Percentiles rank a stretch among this genome's conserved stretches.
Evolutionary conservation across 352 stramenopile genomes (phyloP).

Genomic region (Phytophthora multivora): DNA sequence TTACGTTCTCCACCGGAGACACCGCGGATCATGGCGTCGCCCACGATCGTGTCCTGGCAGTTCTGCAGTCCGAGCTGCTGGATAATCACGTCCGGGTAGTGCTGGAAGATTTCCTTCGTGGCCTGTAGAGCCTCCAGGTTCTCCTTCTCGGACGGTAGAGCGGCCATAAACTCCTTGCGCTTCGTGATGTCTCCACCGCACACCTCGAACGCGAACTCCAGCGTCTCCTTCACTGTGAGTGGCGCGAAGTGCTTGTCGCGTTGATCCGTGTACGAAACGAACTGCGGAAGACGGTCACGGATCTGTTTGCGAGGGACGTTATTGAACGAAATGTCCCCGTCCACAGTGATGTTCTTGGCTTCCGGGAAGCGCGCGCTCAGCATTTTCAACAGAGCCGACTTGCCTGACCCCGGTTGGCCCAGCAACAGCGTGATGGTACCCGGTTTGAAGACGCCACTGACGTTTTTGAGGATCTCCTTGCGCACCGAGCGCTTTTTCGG

Average conservation of each 20-base stretch:
- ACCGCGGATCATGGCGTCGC: conserved; percentile 47
- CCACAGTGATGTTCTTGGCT: conserved; percentile 37
- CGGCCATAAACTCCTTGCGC: conserved; percentile 22
- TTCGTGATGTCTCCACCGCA: conserved; percentile 32
- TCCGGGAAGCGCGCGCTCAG: conserved; percentile 38
- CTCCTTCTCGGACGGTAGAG: conserved; percentile 38
- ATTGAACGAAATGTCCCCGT: conserved; percentile 45
- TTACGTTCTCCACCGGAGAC: conserved; percentile 73
- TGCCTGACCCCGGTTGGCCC: conserved; percentile 34
- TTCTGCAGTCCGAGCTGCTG: conserved; percentile 15
- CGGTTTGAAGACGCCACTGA: conserved; percentile 36
- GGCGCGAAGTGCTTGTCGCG: conserved; percentile 21
- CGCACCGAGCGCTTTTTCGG: conserved; percentile 35
- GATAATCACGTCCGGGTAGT: conserved; percentile 17
- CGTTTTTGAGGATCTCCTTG: conserved; percentile 32
- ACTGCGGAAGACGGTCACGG: conserved; percentile 39
- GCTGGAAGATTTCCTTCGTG: conserved; percentile 13
- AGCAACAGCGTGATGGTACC: conserved; percentile 43
- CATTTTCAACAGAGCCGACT: conserved; percentile 45
- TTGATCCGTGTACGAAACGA: conserved; percentile 21
- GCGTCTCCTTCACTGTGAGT: conserved; percentile 21
- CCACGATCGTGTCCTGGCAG: conserved; percentile 12
- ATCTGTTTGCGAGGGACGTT: conserved; percentile 36
- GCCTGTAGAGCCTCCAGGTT: conserved; percentile 24
- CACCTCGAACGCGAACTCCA: conserved; percentile 29